Conservation (phyloP, 2,329 filamentous ascomycete genomes). For the Akanthomyces lecanii region DNA sequence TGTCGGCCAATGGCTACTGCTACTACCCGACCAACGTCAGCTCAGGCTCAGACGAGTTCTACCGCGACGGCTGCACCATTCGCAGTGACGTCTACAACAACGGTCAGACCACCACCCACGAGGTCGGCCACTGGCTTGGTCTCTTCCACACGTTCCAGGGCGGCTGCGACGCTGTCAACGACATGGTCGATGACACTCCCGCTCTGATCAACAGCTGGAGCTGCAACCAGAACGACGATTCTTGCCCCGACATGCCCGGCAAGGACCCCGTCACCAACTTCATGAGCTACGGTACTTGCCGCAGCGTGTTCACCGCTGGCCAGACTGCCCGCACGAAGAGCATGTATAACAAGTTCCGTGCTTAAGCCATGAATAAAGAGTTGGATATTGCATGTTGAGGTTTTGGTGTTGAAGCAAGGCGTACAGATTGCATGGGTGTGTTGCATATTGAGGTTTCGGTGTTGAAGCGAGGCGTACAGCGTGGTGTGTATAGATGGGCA, state of each 20-base stretch:
- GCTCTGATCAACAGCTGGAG: slow-evolving; percentile 19
- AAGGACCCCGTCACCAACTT: slow-evolving; percentile 19
- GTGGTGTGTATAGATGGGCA: not conserved
- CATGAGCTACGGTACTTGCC: slow-evolving; percentile 18
- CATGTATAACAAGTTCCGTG: slow-evolving; percentile 15
- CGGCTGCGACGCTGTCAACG: slow-evolving; percentile 25
- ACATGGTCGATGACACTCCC: slow-evolving; percentile 24
- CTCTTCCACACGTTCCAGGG: slow-evolving; percentile 38
- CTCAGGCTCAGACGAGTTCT: slow-evolving; percentile 24
- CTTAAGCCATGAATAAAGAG: not conserved
- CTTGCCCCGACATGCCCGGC: slow-evolving; percentile 14
- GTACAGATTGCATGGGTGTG: not conserved
- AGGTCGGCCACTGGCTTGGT: slow-evolving; percentile 40
- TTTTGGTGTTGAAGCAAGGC: not conserved
- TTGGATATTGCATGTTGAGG: not conserved
- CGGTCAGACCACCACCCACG: slow-evolving; percentile 29
- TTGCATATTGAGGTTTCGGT: not conserved
- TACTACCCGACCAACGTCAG: slow-evolving; percentile 36
- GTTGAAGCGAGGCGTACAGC: not conserved
- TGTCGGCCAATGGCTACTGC: slow-evolving; percentile 36
- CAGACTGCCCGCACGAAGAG: slow-evolving; percentile 16
- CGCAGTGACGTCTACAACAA: slow-evolving; percentile 30
- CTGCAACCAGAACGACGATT: slow-evolving; percentile 13
- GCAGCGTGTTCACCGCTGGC: slow-evolving; percentile 17
- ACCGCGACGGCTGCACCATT: slow-evolving; percentile 38